phyloP scores from a whole-genome alignment of 2,329 filamentous ascomycete genomes.

The Fusarium brachygibbosum region DNA sequence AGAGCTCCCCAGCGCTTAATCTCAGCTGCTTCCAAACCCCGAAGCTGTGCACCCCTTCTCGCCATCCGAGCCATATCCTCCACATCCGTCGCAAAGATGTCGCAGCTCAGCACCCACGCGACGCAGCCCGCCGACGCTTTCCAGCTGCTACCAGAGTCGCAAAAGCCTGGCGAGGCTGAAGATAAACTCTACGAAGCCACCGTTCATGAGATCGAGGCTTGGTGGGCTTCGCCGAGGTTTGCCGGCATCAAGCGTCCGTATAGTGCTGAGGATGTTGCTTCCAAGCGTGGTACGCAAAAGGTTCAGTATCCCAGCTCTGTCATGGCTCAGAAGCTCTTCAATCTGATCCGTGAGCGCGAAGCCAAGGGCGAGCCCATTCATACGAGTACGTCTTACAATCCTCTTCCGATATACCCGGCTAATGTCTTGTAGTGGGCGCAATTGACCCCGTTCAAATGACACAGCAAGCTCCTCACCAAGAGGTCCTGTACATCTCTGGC shows the following conservation, averaged over 20 bases:
- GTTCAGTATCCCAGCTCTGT: conserved; percentile 92
- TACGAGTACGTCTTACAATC: conserved; percentile 75
- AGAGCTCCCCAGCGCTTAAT: conserved; percentile 51
- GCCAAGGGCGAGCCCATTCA: conserved; percentile 89
- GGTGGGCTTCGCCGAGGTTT: conserved; percentile 90
- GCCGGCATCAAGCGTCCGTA: conserved; percentile 93
- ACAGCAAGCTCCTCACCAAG: conserved; percentile 95
- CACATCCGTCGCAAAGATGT: conserved; percentile 50
- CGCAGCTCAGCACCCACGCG: conserved; percentile 50
- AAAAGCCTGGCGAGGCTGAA: conserved; percentile 84
- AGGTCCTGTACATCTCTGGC: conserved; percentile 94
- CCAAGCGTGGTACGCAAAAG: conserved; percentile 88
- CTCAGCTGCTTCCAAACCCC: conserved; percentile 35
- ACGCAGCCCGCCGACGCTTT: conserved; percentile 77
- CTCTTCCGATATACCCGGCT: conserved; percentile 9
- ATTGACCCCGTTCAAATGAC: conserved; percentile 99
- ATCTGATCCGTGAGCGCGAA: conserved; percentile 83
- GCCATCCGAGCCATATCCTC: conserved; percentile 52
- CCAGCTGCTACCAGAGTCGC: conserved; percentile 82
- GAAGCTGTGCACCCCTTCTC: conserved; percentile 37
- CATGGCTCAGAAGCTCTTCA: conserved; percentile 95
- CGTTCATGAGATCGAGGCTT: conserved; percentile 85
- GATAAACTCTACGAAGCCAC: conserved; percentile 88
- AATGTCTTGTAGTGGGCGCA: conserved; percentile 78
- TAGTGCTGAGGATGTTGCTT: conserved; percentile 89